Conservation (phyloP, 2,329 filamentous ascomycete species). For the Cordyceps farinosa region DNA sequence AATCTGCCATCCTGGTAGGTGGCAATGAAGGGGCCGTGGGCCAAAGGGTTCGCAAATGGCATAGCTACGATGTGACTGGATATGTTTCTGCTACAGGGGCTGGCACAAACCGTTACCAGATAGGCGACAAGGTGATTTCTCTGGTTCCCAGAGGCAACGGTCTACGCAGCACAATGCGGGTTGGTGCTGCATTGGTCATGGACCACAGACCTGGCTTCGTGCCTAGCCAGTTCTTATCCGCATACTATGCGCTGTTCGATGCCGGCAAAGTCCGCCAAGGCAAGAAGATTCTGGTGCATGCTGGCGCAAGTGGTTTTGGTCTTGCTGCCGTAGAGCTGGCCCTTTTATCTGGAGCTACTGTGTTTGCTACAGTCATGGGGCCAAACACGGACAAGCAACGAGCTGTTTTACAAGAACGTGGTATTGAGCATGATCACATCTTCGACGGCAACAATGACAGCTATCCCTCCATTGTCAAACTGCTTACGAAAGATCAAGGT, state of each 20-base stretch:
- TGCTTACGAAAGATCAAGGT: constrained; percentile 31
- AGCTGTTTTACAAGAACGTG: constrained; percentile 31
- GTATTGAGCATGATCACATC: constrained; percentile 36
- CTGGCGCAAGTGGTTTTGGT: constrained; percentile 41
- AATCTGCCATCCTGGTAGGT: constrained; percentile 33
- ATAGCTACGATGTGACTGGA: constrained; percentile 38
- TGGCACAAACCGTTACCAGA: constrained; percentile 29
- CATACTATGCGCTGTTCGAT: constrained; percentile 39
- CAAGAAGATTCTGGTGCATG: constrained; percentile 41
- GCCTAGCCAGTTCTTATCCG: constrained; percentile 39
- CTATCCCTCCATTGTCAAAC: constrained; percentile 32
- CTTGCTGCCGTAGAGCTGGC: constrained; percentile 43
- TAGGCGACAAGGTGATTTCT: constrained; percentile 42
- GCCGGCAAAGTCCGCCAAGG: constrained; percentile 28
- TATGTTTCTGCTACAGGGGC: constrained; percentile 33
- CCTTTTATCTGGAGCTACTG: constrained; percentile 32
- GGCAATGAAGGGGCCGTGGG: neutral
- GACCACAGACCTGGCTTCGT: constrained; percentile 27
- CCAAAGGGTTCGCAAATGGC: neutral
- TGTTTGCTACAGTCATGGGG: constrained; percentile 41
- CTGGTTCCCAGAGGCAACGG: constrained; percentile 32
- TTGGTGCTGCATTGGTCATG: constrained; percentile 37
- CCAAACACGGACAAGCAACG: constrained; percentile 33
- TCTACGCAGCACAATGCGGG: constrained; percentile 32
- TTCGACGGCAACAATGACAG: constrained; percentile 34